Base-by-base conservation (phyloP, 805 yeast genomes). In the Pichia phayaonensis region DNA sequence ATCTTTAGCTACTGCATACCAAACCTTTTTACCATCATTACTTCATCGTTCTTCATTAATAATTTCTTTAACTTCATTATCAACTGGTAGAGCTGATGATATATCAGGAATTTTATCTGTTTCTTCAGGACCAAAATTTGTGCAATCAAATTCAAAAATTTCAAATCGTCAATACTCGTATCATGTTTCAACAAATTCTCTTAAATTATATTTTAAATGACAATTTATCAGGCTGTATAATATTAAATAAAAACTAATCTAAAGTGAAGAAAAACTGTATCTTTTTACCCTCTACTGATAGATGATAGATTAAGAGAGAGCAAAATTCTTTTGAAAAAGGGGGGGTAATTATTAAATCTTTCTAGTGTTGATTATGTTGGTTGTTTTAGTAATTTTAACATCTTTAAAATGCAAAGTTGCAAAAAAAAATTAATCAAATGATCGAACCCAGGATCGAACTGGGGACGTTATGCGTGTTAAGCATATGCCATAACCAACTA, bases 381-480 rank as follows among this genome's bases (percentile, higher is more conserved):
- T n/a, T n/a, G n/a, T n/a, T n/a, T n/a, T n/a, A n/a, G n/a, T n/a
- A n/a, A n/a, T n/a, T n/a, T n/a, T n/a, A n/a, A n/a, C n/a, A n/a
- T n/a, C n/a, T n/a, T n/a, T n/a, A n/a, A n/a, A n/a, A n/a, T n/a
- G n/a, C n/a, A n/a, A n/a, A n/a, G n/a, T n/a, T n/a, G n/a, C n/a
- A n/a, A 46, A 44, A 46, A 46, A 46, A 36, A 44, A 15, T 12
- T 16, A 21, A 3, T 15, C 15, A 65, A 50, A 45, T 90, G 97
- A 89, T 85, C 88, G 83, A 86, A 90, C 97, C 97, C 97, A 90
- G 97, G 97, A 89, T 92, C 97, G 97, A 92, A 92, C 97, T 90
- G 97, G 97, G 97, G 97, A 92, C 97, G 90, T 87, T 87, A 94
- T 89, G 96, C 97, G 97, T 90, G 97, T 90, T 89, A 90, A 88